Base-by-base conservation (phyloP, 768 basidiomycete species). In the Tylopilus subfusipes region DNA sequence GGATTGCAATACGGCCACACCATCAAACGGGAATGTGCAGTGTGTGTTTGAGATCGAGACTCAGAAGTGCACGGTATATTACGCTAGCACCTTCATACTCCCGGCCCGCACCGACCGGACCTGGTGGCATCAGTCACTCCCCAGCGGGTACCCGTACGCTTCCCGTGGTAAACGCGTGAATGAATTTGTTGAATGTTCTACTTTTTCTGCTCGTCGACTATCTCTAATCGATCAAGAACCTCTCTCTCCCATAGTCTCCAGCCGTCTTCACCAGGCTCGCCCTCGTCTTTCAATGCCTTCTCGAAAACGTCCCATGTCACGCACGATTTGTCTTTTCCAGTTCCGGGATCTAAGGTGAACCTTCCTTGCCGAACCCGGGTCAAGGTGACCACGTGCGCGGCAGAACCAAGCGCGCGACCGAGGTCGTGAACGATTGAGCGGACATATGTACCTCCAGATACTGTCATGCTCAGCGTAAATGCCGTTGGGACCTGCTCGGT, bases 381-480 rank as follows among this genome's bases (percentile, higher is more conserved):
- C 55, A 98, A 79, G 9, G 87, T 91, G 42, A 96, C 94, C 38
- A 99, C 94, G 68, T 97, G 93, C 0, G 93, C 97, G 5, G 91
- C 91, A 24, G 89, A 91, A 2, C 86, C 91, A 19, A 99, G 67
- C 2, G 85, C 81, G 57, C 83, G 84, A 16, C 88, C 93, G 9
- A 99, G 78, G 68, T 99, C 97, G 68, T 98, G 93, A 40, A 95
- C 88, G 60, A 99, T 88, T 1, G 90, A 94, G 47, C 97, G 87
- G 50, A 99, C 95, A 64, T 99, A 99, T 14, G 97, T 98, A 38
- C 97, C 97, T 25, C 91, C 90, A 10, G 94, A 95, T 7, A 98
- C 97, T 57, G 79, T 88, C 94, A 99, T 96, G 52, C 81, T 82
- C 58, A 99, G 76, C 10, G 87, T 85, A 69, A 98, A 97, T 21